Evolutionary conservation across 2,329 filamentous ascomycete species (phyloP), one percentile per base, ranked within the genome.

Genomic region (Fusarium sulawesiense): DNA sequence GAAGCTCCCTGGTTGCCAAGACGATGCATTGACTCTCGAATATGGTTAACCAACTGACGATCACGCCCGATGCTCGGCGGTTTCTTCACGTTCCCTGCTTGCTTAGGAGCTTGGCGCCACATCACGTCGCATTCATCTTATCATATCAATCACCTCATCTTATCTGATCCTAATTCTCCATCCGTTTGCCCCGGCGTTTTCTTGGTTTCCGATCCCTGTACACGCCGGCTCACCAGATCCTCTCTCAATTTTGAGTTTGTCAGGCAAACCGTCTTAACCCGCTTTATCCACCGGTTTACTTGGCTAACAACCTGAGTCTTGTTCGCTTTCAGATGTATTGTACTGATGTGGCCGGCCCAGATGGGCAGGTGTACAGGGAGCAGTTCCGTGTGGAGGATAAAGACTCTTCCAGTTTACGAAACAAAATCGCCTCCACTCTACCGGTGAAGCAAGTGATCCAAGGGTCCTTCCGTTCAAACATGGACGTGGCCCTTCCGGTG

Each of bases 101-200:
- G 16, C 12, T 44, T 20, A 21, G 20, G 16, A 34, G 25, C 51
- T 53, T 67, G 41, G 64, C 64, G 48, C 41, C 37, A 48, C 48
- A 44, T 66, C 48, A 53, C 54, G 49, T 62, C 53, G 46, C 23
- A 20, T 30, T 18, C 48, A 56, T 71, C 64, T 63, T 71, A 71
- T 68, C 64, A 61, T 60, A 65, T 68, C 70, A 60, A 71, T 73
- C 70, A 62, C 54, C 48, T 45, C 66, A 73, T 60, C 70, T 71
- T 71, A 72, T 72, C 70, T 71, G 70, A 72, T 72, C 57, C 64
- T 29, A 30, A 41, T 20, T 20, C 40, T 30, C 40, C 32, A 40
- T 55, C 47, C 29, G 20, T 46, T 50, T 56, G 27, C 41, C 37
- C 41, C n/a, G 40, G 18, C n/a, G 20, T 32, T 41, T 44, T 51